Conservation (phyloP, 768 basidiomycete genomes). For the Sarcomyxa edulis region DNA sequence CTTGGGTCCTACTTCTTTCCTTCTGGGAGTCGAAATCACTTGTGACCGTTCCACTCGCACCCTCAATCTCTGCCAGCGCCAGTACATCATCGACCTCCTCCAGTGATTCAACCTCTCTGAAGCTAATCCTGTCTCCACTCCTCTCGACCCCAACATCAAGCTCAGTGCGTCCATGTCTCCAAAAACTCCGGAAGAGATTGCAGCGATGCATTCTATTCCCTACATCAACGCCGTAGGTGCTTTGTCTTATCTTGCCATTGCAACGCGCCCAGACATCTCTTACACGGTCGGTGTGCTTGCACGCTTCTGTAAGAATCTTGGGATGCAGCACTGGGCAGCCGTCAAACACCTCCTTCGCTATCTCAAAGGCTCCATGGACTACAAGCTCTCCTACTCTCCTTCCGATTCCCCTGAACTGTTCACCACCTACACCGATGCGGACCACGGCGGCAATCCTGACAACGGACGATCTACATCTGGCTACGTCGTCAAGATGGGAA, state of each 20-base stretch:
- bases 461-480: constrained; percentile 30
- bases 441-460: constrained; percentile 22
- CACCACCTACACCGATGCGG: constrained; percentile 20
- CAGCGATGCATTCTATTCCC: constrained; percentile 18
- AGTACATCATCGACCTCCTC: constrained; percentile 20
- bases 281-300: constrained; percentile 14
- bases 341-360: constrained; percentile 29
- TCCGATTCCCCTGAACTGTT: constrained; percentile 10
- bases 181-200: constrained; percentile 13
- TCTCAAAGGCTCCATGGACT: constrained; percentile 26
- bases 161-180: constrained; percentile 16
- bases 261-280: constrained; percentile 21
- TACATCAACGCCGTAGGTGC: constrained; percentile 24
- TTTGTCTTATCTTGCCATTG: constrained; percentile 22
- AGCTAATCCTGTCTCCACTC: constrained; percentile 24
- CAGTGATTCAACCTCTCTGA: constrained; percentile 19
- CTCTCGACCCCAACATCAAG: constrained; percentile 19
- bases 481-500: constrained; percentile 27
- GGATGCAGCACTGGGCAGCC: constrained; percentile 27
- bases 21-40: constrained; percentile 25
- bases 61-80: constrained; percentile 19
- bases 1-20: constrained; percentile 16
- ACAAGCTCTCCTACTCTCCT: constrained; percentile 14
- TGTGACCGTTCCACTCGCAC: constrained; percentile 13
- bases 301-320: constrained; percentile 20